These are phyloP conservation scores for Sphaerostilbella broomeana DNA, from an alignment of 2,329 filamentous ascomycete genomes.

Conservation along the genomic window DNA sequence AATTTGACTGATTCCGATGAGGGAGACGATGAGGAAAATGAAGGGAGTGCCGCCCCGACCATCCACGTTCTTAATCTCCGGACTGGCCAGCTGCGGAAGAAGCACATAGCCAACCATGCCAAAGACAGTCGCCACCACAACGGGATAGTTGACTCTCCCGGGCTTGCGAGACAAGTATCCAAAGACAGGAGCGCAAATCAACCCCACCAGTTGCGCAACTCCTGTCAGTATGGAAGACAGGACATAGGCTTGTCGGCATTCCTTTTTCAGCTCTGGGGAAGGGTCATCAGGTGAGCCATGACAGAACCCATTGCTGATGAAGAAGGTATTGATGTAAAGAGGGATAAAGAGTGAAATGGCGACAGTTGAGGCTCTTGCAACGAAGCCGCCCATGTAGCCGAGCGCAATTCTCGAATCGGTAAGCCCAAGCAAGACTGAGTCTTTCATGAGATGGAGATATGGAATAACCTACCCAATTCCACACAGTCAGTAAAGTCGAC, in stretches of 20 bases:
- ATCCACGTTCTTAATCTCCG: conserved; percentile 59
- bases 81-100: conserved; percentile 71
- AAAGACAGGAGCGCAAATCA: conserved; percentile 80
- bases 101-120: conserved; percentile 72
- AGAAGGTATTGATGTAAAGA: conserved; percentile 86
- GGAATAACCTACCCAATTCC: conserved; percentile 36
- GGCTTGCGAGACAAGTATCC: conserved; percentile 74
- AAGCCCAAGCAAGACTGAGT: conserved; percentile 64
- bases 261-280: conserved; percentile 69
- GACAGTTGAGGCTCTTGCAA: conserved; percentile 88
- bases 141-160: conserved; percentile 61
- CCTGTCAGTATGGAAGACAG: conserved; percentile 83
- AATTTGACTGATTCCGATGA: conserved; percentile 90
- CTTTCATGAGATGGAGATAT: conserved; percentile 53
- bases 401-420: conserved; percentile 72
- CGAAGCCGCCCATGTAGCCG: conserved; percentile 89
- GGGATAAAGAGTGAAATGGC: conserved; percentile 94
- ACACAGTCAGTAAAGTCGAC: conserved; percentile 1
- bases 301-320: conserved; percentile 75
- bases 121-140: conserved; percentile 63
- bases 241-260: conserved; percentile 81
- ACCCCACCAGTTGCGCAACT: conserved; percentile 77
- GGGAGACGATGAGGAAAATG: conserved; percentile 69
- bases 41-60: conserved; percentile 59
- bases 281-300: conserved; percentile 57